These are phyloP conservation scores for Vaccinium corymbosum DNA, from an alignment of 148 eudicot species.

Conservation along the genomic window DNA sequence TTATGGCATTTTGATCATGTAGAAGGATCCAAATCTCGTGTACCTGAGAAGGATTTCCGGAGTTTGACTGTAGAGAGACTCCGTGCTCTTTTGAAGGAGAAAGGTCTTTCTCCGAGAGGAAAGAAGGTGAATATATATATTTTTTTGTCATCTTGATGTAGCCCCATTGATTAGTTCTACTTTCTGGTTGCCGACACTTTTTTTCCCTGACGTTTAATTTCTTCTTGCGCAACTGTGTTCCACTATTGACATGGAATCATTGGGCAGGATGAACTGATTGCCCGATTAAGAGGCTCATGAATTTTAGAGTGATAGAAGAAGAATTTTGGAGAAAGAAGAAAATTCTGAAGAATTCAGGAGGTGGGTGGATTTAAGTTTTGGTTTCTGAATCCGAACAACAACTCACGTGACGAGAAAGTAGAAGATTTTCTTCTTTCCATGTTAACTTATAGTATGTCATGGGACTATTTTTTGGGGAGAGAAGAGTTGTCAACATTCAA, in stretches of 20 bases:
- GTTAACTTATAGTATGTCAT: too few relatives aligned
- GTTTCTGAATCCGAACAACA: too few relatives aligned
- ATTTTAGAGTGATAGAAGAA: too few relatives aligned
- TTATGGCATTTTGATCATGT: conserved; percentile 8
- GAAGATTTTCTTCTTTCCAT: too few relatives aligned
- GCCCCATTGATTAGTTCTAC: neutral
- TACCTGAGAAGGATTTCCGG: conserved; percentile 41
- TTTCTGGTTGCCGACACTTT: too few relatives aligned
- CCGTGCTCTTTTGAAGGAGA: conserved; percentile 73
- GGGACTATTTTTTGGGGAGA: too few relatives aligned
- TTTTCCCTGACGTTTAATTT: neutral
- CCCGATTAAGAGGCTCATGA: conserved; percentile 36
- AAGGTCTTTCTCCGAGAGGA: conserved; percentile 66
- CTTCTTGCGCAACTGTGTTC: neutral
- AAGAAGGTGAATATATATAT: conserved; percentile 42
- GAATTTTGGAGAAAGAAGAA: too few relatives aligned
- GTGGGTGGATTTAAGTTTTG: too few relatives aligned
- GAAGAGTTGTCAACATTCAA: too few relatives aligned
- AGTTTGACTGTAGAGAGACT: conserved; percentile 77
- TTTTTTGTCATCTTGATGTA: too few relatives aligned
- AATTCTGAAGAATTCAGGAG: too few relatives aligned
- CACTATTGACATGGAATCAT: neutral
- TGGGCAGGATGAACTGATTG: conserved; percentile 64
- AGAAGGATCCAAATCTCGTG: conserved; percentile 51
- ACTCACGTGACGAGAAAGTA: too few relatives aligned